A percentile compares a stretch with the other conserved stretches of the same genome.
Conservation (phyloP, 495 filamentous ascomycete genomes). For the Oidiodendron maius region DNA sequence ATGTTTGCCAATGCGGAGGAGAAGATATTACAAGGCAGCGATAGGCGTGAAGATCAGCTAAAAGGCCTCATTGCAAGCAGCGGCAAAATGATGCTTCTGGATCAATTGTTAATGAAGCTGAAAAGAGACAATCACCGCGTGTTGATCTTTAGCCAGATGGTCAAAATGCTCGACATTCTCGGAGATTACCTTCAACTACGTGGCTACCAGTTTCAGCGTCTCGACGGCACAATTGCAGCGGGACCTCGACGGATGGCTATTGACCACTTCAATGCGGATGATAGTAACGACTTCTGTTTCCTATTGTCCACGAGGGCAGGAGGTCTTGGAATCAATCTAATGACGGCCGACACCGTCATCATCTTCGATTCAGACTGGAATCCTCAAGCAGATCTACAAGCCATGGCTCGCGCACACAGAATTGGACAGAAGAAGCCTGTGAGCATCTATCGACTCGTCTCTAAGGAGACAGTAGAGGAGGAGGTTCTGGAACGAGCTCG, state of each 20-base stretch:
- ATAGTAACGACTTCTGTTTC: slow-evolving; percentile 93
- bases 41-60: slow-evolving; percentile 78
- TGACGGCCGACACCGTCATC: slow-evolving; percentile 97
- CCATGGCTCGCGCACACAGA: slow-evolving; percentile 96
- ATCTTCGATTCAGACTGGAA: slow-evolving; percentile 99
- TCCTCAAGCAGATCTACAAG: slow-evolving; percentile 94
- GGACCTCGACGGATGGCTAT: slow-evolving; percentile 83
- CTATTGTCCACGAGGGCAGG: slow-evolving; percentile 91
- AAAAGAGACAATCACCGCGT: slow-evolving; percentile 91
- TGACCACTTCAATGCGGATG: slow-evolving; percentile 94
- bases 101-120: slow-evolving; percentile 85
- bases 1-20: slow-evolving; percentile 94
- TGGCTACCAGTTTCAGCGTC: slow-evolving; percentile 84
- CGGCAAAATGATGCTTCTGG: slow-evolving; percentile 98
- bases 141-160: slow-evolving; percentile 98
- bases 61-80: slow-evolving; percentile 90
- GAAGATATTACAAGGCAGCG: slow-evolving; percentile 68
- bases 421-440: slow-evolving; percentile 96
- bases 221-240: slow-evolving; percentile 91
- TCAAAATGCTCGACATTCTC: slow-evolving; percentile 95
- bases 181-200: slow-evolving; percentile 87
- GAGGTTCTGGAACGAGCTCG: slow-evolving; percentile 92
- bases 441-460: slow-evolving; percentile 89
- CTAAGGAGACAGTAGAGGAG: slow-evolving; percentile 97
- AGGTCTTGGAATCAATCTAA: slow-evolving; percentile 95